phyloP scores from a whole-genome alignment of 371 early-diverging fungal species.

The Fennellomyces sp. region DNA sequence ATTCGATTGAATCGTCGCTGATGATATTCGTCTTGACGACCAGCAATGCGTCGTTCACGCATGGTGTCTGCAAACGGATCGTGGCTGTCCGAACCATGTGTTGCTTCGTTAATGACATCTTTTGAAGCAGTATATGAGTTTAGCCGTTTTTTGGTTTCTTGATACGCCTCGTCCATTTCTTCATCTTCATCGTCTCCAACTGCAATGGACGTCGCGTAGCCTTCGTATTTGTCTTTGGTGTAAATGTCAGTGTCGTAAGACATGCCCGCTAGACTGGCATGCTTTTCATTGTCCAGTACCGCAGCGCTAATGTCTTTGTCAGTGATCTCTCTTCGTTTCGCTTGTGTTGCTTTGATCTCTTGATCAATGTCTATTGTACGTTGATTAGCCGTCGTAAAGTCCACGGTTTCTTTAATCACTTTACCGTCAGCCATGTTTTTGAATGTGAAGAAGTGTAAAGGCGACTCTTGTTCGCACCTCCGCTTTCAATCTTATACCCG shows the following conservation, averaged over 20 bases:
- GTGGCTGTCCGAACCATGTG: slow-evolving; percentile 57
- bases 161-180: slow-evolving; percentile 49
- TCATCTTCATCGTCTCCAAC: slow-evolving; percentile 65
- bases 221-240: slow-evolving; percentile 71
- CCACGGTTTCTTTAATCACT: background rate
- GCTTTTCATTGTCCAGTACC: slow-evolving; percentile 45
- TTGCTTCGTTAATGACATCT: slow-evolving; percentile 68
- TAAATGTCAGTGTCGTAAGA: slow-evolving; percentile 85
- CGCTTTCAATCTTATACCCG: too few species aligned
- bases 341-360: slow-evolving; percentile 67
- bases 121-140: slow-evolving; percentile 85
- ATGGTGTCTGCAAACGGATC: slow-evolving; percentile 73
- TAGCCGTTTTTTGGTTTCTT: slow-evolving; percentile 52
- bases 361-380: slow-evolving; percentile 55
- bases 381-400: background rate
- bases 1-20: slow-evolving; percentile 76
- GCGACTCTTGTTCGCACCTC: too few species aligned
- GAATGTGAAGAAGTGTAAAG: background rate
- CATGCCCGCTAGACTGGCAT: slow-evolving; percentile 60
- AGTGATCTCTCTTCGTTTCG: slow-evolving; percentile 47
- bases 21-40: slow-evolving; percentile 89
- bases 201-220: slow-evolving; percentile 72
- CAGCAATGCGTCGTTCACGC: slow-evolving; percentile 67
- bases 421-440: slow-evolving; percentile 12
- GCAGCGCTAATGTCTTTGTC: slow-evolving; percentile 47